Evolutionary conservation across 768 basidiomycete species (phyloP).

Genomic region (Hygrophoropsis aurantiaca): DNA sequence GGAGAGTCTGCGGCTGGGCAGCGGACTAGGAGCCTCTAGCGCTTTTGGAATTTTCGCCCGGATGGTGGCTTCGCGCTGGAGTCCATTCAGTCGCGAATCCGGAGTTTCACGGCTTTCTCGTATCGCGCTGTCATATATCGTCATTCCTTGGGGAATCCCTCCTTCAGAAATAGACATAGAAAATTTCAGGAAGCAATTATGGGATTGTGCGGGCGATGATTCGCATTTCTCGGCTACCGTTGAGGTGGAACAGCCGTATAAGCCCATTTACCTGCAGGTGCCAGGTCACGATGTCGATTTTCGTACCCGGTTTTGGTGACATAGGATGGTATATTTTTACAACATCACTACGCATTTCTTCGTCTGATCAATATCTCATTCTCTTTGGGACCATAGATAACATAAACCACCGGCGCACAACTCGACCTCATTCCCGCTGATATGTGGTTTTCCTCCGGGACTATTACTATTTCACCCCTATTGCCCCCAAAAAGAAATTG

Average conservation of each 20-base stretch:
- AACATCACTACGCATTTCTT: too few relatives aligned
- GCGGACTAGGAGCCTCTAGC: conserved; percentile 14
- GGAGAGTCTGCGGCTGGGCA: conserved; percentile 18
- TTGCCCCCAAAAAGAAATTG: too few relatives aligned
- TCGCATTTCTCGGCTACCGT: conserved; percentile 23
- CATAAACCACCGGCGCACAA: too few relatives aligned
- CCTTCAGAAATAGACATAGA: conserved; percentile 14
- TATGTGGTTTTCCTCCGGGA: too few relatives aligned
- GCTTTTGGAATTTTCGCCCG: conserved; percentile 13
- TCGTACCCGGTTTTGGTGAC: too few relatives aligned
- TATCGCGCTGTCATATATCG: conserved; percentile 26
- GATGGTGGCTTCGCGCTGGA: conserved; percentile 17
- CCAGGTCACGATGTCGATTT: too few relatives aligned
- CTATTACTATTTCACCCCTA: too few relatives aligned
- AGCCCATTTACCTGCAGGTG: conserved; percentile 19
- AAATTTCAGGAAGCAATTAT: conserved; percentile 17
- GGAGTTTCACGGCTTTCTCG: conserved; percentile 11
- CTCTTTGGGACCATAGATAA: too few relatives aligned
- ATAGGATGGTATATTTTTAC: too few relatives aligned
- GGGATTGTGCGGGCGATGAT: conserved; percentile 17
- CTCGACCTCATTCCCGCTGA: too few relatives aligned
- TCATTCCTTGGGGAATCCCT: conserved; percentile 13
- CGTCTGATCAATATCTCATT: too few relatives aligned
- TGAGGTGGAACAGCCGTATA: conserved; percentile 23
- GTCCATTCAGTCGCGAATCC: conserved; percentile 7